These are phyloP conservation scores for Taphrina deformans DNA, from an alignment of 1,139 yeast genomes.

Conservation along the genomic window DNA sequence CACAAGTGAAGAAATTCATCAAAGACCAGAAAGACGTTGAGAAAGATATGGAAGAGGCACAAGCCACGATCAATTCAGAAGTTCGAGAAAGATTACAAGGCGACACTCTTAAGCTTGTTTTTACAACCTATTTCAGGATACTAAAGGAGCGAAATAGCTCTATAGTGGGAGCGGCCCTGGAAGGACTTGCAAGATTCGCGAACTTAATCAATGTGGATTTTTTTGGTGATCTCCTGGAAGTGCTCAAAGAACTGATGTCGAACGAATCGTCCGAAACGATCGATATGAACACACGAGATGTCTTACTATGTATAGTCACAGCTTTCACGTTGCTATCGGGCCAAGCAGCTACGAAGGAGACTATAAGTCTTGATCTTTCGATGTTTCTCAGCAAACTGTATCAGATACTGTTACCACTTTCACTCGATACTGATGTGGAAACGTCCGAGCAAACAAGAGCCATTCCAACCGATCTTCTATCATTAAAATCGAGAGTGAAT, in stretches of 20 bases:
- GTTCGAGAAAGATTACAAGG: conserved; percentile 85
- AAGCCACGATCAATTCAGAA: conserved; percentile 79
- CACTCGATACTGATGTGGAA: conserved; percentile 81
- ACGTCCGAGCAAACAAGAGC: conserved; percentile 74
- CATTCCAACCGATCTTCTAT: conserved; percentile 41
- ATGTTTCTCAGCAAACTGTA: conserved; percentile 40
- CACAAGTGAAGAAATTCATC: conserved; percentile 58
- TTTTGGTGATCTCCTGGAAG: conserved; percentile 87
- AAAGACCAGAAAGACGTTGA: conserved; percentile 86
- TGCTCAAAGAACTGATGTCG: conserved; percentile 67
- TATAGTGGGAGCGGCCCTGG: conserved; percentile 83
- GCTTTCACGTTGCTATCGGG: conserved; percentile 83
- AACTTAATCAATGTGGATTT: conserved; percentile 89
- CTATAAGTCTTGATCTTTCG: conserved; percentile 46
- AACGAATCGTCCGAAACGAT: conserved; percentile 42
- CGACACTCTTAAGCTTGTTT: conserved; percentile 70
- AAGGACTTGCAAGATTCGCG: conserved; percentile 86
- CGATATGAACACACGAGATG: conserved; percentile 56
- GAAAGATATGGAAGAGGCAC: conserved; percentile 83
- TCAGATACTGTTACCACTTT: conserved; percentile 56
- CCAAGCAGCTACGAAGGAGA: conserved; percentile 53
- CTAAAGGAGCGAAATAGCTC: conserved; percentile 62
- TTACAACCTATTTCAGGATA: conserved; percentile 74
- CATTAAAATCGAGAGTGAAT: conserved; percentile 60
- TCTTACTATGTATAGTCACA: conserved; percentile 79